Evolutionary conservation across 2,329 filamentous ascomycete genomes (phyloP).

Genomic region (Fusarium sp.): DNA sequence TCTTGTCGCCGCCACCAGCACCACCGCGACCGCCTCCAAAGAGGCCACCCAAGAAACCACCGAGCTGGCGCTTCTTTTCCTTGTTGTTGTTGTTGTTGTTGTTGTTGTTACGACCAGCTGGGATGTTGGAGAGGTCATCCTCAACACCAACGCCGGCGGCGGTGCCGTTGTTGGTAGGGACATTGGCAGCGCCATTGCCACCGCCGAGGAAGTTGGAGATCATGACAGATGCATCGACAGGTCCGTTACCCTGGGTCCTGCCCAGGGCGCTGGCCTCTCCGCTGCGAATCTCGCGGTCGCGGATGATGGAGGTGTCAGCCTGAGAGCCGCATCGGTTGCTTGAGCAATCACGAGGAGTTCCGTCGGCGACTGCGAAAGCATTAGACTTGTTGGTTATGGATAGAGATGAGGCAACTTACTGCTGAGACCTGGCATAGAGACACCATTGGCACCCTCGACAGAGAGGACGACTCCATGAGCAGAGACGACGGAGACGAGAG

Average conservation of each 20-base stretch:
- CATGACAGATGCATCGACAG: slow-evolving; percentile 69
- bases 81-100: background rate
- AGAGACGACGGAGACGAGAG: slow-evolving; percentile 62
- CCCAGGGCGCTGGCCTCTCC: slow-evolving; percentile 70
- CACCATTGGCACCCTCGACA: slow-evolving; percentile 71
- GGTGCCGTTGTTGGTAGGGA: slow-evolving; percentile 56
- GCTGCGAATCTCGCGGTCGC: slow-evolving; percentile 68
- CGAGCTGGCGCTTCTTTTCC: slow-evolving; percentile 51
- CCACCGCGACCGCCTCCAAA: slow-evolving; percentile 39
- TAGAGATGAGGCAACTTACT: slow-evolving; percentile 36
- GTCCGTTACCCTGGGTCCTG: slow-evolving; percentile 71
- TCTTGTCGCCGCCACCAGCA: slow-evolving; percentile 55
- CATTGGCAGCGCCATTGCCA: slow-evolving; percentile 34
- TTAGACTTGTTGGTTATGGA: background rate
- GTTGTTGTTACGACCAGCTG: slow-evolving; percentile 9
- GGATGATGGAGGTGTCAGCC: slow-evolving; percentile 78
- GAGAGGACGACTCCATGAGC: slow-evolving; percentile 71
- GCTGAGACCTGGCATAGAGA: slow-evolving; percentile 71
- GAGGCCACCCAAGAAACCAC: slow-evolving; percentile 40
- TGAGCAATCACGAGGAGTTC: slow-evolving; percentile 76
- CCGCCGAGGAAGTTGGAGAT: slow-evolving; percentile 71
- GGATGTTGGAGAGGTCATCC: slow-evolving; percentile 55
- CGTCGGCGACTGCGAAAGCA: slow-evolving; percentile 66
- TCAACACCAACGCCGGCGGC: slow-evolving; percentile 59
- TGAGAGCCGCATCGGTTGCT: slow-evolving; percentile 73